Evolutionary conservation across 306 rosid species (phyloP), one percentile per base, ranked within the genome.

Genomic region (Vicia faba): DNA sequence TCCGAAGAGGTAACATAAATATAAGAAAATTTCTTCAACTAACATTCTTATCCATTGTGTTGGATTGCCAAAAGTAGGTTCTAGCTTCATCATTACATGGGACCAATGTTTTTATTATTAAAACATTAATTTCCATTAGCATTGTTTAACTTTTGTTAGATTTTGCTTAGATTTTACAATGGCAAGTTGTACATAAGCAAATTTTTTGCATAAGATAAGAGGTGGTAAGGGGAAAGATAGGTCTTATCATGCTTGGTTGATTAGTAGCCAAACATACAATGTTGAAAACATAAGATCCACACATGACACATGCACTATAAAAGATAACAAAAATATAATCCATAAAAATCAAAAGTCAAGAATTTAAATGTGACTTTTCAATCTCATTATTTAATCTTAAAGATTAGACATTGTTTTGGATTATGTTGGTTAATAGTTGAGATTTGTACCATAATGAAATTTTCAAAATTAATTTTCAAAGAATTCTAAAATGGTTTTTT

Each of bases 171-270:
- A 50, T 60, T 35, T 61, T n/a, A 62, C 2, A 23, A 8, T 11
- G 28, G 44, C 11, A 54, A 54, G 14, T 19, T 44, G 54, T 54
- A 76, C 75, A 69, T 62, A 69, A 69, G 76, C 72, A 76, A 70
- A 62, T 20, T 76, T 55, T 55, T 29, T 33, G 64, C 40, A 76
- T 31, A 26, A 57, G 57, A 51, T 36, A 75, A 40, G 41, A 43
- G 66, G 44, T 68, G 80, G 67, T 33, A 63, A 54, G 12, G 65
- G 64, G 65, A 39, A 35, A 44, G 75, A 63, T 70, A 65, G 64
- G 72, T 71, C 56, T 76, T 76, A 76, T 76, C 76, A 69, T 64
- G 45, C 56, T 70, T 23, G 53, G 35, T 31, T 69, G 71, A 56
- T 76, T 76, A 62, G 28, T 62, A 63, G 25, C 70, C 75, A 76